Percentiles rank a stretch among this genome's conserved stretches.
These are phyloP conservation scores for Ophiostoma ulmi DNA, from an alignment of 2,329 filamentous ascomycete genomes.

Conservation along the genomic window DNA sequence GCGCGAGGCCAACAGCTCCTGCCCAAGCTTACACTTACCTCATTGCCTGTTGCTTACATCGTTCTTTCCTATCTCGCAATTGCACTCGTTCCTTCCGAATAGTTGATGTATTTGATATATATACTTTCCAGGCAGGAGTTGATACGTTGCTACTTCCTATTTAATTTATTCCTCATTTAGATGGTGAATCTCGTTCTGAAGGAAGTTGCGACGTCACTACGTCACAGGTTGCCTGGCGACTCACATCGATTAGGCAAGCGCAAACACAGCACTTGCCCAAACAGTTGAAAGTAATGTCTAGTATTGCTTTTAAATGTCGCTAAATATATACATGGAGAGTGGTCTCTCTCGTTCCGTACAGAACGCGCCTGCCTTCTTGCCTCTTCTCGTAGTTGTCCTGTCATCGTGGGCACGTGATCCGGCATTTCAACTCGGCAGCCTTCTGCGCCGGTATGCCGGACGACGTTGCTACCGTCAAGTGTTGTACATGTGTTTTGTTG, in stretches of 20 bases:
- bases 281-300: neutral
- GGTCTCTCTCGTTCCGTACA: neutral
- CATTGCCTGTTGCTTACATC: neutral
- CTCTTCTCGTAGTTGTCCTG: neutral
- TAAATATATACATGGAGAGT: constrained; percentile 2
- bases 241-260: neutral
- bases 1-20: constrained; percentile 20
- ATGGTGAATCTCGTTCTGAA: neutral
- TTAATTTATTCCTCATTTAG: neutral
- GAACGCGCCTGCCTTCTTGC: neutral
- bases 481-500: constrained; percentile 4
- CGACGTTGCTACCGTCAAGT: constrained; percentile 2
- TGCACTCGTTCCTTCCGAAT: neutral
- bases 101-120: neutral
- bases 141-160: neutral
- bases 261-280: neutral
- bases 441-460: constrained; percentile 16
- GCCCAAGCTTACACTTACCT: neutral
- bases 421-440: constrained; percentile 11
- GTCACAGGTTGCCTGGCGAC: constrained; percentile 4
- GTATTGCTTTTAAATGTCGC: constrained; percentile 12
- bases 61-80: neutral
- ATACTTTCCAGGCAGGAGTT: neutral
- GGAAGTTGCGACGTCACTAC: constrained; percentile 6
- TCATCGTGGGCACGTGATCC: constrained; percentile 12